Conservation (phyloP, 2,329 filamentous ascomycete species). For the Colletotrichum simmondsii region DNA sequence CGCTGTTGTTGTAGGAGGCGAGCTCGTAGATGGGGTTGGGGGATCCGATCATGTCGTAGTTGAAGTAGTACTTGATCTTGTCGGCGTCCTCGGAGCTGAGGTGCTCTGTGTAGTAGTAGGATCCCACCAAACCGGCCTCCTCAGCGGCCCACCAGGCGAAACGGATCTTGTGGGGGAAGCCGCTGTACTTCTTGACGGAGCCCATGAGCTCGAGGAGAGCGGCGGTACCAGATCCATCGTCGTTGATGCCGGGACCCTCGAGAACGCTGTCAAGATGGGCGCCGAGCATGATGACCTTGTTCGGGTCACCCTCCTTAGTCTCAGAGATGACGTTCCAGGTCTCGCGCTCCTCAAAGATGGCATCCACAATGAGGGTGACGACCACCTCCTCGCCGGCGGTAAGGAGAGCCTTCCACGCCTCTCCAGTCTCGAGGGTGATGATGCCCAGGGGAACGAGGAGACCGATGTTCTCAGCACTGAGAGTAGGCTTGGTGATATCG, state of each 20-base stretch:
- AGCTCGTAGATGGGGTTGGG: constrained; percentile 46
- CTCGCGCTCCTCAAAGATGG: constrained; percentile 47
- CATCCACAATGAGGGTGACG: constrained; percentile 49
- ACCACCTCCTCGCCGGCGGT: constrained; percentile 45
- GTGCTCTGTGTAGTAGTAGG: constrained; percentile 50
- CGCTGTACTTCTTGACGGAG: constrained; percentile 48
- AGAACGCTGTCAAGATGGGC: constrained; percentile 54
- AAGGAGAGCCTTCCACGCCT: constrained; percentile 47
- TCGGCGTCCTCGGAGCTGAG: constrained; percentile 51
- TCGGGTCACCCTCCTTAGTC: constrained; percentile 53
- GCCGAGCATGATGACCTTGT: constrained; percentile 54
- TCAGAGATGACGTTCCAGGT: constrained; percentile 54
- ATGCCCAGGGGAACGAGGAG: constrained; percentile 48
- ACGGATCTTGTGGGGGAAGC: constrained; percentile 53
- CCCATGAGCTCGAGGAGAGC: constrained; percentile 49
- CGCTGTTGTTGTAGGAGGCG: constrained; percentile 50
- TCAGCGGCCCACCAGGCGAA: constrained; percentile 56
- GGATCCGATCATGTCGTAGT: constrained; percentile 76
- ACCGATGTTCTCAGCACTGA: constrained; percentile 55
- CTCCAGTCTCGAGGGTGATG: constrained; percentile 47
- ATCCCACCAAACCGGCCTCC: constrained; percentile 55
- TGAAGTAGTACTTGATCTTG: constrained; percentile 74
- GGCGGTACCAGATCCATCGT: constrained; percentile 52
- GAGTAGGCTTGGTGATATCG: constrained; percentile 58
- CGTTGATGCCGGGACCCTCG: constrained; percentile 52